phyloP scores from a whole-genome alignment of 2,329 filamentous ascomycete genomes.

The Fusarium pseudocircinatum region DNA sequence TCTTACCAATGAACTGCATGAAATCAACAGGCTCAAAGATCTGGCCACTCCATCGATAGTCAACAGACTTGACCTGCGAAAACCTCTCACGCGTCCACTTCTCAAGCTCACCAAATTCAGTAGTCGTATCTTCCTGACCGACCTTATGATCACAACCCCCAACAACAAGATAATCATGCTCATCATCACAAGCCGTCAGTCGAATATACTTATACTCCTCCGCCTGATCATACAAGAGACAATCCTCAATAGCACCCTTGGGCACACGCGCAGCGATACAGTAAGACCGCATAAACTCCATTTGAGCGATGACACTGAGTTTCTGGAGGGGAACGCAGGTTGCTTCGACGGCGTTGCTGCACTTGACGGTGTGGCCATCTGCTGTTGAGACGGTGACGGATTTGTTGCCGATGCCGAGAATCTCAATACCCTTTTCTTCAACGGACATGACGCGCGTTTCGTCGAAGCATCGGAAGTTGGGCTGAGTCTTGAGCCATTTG shows the following conservation, averaged over 20 bases:
- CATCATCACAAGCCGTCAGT: slow-evolving; percentile 61
- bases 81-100: slow-evolving; percentile 64
- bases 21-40: slow-evolving; percentile 65
- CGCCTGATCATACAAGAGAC: slow-evolving; percentile 64
- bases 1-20: slow-evolving; percentile 65
- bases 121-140: slow-evolving; percentile 58
- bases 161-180: slow-evolving; percentile 64
- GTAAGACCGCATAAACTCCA: slow-evolving; percentile 65
- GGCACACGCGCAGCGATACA: slow-evolving; percentile 65
- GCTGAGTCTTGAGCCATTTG: slow-evolving; percentile 59
- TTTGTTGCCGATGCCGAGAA: slow-evolving; percentile 45
- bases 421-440: slow-evolving; percentile 55
- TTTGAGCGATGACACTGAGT: slow-evolving; percentile 60
- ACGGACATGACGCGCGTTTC: slow-evolving; percentile 59
- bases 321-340: slow-evolving; percentile 66
- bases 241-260: slow-evolving; percentile 61
- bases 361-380: slow-evolving; percentile 57
- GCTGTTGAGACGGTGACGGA: slow-evolving; percentile 58
- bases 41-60: slow-evolving; percentile 68
- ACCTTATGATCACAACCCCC: slow-evolving; percentile 68
- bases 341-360: slow-evolving; percentile 61
- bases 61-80: slow-evolving; percentile 57
- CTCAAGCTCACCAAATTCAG: slow-evolving; percentile 61
- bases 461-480: slow-evolving; percentile 63
- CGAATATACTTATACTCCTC: slow-evolving; percentile 66